phyloP scores from a whole-genome alignment of 257 asterid genomes.

The Solanum clarkiae region DNA sequence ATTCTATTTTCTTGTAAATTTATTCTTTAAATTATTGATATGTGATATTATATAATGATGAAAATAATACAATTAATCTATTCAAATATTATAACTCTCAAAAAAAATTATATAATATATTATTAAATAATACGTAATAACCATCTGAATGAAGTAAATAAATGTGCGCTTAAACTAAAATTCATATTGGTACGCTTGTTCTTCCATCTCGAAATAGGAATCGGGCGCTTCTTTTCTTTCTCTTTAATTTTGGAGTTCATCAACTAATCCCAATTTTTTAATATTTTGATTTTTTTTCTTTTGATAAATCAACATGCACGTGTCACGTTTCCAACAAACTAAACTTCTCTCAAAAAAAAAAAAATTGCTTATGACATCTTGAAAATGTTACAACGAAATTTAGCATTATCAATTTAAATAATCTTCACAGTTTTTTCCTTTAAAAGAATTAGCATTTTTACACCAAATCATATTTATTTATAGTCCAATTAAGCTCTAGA shows the following conservation, averaged over 20 bases:
- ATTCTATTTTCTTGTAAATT: too few species aligned
- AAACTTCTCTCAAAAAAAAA: too few species aligned
- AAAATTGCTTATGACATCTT: background rate
- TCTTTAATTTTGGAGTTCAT: background rate
- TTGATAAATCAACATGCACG: background rate
- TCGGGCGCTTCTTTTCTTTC: background rate
- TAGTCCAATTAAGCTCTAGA: background rate
- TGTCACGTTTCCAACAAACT: background rate
- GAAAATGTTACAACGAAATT: background rate
- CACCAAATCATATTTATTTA: background rate
- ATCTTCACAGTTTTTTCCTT: background rate
- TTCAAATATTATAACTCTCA: rapidly evolving
- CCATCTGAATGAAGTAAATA: background rate
- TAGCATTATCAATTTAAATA: too few species aligned
- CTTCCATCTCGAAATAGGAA: background rate
- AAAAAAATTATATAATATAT: background rate
- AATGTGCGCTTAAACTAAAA: background rate
- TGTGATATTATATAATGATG: background rate
- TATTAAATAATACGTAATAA: background rate
- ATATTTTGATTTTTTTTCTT: too few species aligned
- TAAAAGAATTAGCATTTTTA: too few species aligned
- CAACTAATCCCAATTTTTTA: background rate
- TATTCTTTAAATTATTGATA: too few species aligned
- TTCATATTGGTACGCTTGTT: background rate
- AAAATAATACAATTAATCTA: background rate